Conservation (phyloP, 2,329 filamentous ascomycete species). For the Diaporthe australafricana region DNA sequence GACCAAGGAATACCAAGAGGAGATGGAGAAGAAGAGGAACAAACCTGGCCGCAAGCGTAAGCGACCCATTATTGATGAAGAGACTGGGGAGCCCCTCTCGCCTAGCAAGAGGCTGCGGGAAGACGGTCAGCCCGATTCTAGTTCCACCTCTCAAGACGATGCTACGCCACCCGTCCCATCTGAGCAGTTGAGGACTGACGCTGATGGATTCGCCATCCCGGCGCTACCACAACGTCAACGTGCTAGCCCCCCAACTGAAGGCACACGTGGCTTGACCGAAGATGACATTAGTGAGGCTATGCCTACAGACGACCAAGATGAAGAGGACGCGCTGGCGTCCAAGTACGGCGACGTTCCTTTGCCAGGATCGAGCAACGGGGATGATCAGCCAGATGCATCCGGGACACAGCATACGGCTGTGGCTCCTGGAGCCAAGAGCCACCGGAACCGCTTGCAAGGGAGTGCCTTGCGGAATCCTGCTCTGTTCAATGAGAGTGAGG, state of each 20-base stretch:
- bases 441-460: conserved; percentile 34
- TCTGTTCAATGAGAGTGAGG: conserved; percentile 51
- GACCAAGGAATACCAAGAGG: conserved; percentile 68
- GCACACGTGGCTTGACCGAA: conserved; percentile 40
- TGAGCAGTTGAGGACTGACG: conserved; percentile 57
- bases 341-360: conserved; percentile 55
- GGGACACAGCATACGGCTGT: neutral
- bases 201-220: conserved; percentile 77
- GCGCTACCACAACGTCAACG: conserved; percentile 52
- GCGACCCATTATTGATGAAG: conserved; percentile 45
- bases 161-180: conserved; percentile 46
- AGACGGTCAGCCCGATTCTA: neutral
- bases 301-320: conserved; percentile 38
- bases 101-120: conserved; percentile 42
- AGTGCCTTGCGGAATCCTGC: conserved; percentile 36
- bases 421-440: conserved; percentile 33
- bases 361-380: neutral
- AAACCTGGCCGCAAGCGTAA: conserved; percentile 55
- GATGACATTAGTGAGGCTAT: conserved; percentile 42
- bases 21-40: conserved; percentile 59
- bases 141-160: conserved; percentile 38
- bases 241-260: neutral
- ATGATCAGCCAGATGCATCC: neutral
- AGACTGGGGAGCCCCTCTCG: conserved; percentile 44
- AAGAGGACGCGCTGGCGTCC: conserved; percentile 49